A percentile compares a stretch with the other conserved stretches of the same genome.
Conservation (phyloP, 2,329 filamentous ascomycete genomes). For the Bipolaris sorokiniana region DNA sequence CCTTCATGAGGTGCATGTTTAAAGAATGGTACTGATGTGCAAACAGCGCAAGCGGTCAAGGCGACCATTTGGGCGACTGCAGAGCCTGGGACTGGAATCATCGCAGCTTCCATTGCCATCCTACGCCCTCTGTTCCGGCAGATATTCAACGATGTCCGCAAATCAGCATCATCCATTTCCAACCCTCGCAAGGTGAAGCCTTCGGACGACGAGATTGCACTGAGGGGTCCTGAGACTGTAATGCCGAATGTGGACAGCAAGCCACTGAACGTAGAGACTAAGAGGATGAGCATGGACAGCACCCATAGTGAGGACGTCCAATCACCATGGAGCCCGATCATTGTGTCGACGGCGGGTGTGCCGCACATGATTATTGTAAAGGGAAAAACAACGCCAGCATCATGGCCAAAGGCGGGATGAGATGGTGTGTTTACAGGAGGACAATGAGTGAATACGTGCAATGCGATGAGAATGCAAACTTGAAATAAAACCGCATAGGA, state of each 20-base stretch:
- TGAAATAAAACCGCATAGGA: neutral
- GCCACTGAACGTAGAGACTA: too few species aligned
- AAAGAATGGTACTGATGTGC: constrained; percentile 8
- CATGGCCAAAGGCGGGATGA: neutral
- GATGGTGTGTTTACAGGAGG: neutral
- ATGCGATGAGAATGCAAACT: neutral
- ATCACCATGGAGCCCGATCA: constrained; percentile 31
- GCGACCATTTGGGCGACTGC: constrained; percentile 56
- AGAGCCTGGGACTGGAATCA: constrained; percentile 58
- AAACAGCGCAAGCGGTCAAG: constrained; percentile 43
- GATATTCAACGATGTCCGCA: constrained; percentile 28
- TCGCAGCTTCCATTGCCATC: constrained; percentile 56
- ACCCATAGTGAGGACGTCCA: constrained; percentile 3
- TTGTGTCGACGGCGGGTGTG: constrained; percentile 22
- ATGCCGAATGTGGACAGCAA: constrained; percentile 10
- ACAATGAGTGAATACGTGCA: neutral
- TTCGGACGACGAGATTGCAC: constrained; percentile 18
- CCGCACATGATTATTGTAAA: constrained; percentile 22
- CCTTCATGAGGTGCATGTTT: neutral
- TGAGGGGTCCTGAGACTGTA: constrained; percentile 18
- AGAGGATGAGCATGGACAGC: constrained; percentile 16
- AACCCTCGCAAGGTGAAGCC: constrained; percentile 17
- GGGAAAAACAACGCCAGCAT: constrained; percentile 11
- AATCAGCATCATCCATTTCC: constrained; percentile 21
- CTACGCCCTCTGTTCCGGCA: constrained; percentile 54